Evolutionary conservation across 2,329 filamentous ascomycete species (phyloP).

Genomic region (Chaetomium globosum): DNA sequence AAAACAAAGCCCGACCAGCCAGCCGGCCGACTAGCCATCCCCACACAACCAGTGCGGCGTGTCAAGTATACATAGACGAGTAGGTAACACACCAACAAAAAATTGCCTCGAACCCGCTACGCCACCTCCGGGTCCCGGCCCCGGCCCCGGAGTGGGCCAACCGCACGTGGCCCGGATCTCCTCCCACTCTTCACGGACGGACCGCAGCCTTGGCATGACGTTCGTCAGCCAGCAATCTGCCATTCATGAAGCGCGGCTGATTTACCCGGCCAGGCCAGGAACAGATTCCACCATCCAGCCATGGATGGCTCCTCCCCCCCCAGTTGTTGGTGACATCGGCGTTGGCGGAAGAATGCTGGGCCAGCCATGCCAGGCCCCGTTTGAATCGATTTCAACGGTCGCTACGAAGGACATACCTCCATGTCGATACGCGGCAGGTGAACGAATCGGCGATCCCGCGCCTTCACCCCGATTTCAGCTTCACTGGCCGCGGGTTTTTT

Average conservation of each 20-base stretch:
- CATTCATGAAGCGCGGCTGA: conserved; percentile 9
- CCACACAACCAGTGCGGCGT: background rate
- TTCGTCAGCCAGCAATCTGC: background rate
- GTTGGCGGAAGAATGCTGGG: background rate
- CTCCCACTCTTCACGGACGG: background rate
- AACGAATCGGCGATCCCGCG: conserved; percentile 15
- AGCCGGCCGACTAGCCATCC: background rate
- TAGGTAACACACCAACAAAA: background rate
- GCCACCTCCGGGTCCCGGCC: conserved; percentile 12
- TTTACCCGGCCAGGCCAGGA: conserved; percentile 11
- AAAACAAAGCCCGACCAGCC: background rate
- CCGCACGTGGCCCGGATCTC: background rate
- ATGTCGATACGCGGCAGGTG: background rate
- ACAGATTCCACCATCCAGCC: background rate
- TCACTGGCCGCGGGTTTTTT: background rate
- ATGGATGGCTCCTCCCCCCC: background rate
- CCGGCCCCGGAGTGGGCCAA: conserved; percentile 8
- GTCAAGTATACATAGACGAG: background rate
- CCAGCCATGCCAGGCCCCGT: background rate
- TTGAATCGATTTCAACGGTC: background rate
- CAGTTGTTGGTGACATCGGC: conserved; percentile 1
- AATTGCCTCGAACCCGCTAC: background rate
- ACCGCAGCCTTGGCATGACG: background rate
- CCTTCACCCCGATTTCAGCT: background rate
- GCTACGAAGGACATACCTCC: background rate